These are phyloP conservation scores for Conringia planisiliqua DNA, from an alignment of 345 rosid genomes.

Conservation along the genomic window DNA sequence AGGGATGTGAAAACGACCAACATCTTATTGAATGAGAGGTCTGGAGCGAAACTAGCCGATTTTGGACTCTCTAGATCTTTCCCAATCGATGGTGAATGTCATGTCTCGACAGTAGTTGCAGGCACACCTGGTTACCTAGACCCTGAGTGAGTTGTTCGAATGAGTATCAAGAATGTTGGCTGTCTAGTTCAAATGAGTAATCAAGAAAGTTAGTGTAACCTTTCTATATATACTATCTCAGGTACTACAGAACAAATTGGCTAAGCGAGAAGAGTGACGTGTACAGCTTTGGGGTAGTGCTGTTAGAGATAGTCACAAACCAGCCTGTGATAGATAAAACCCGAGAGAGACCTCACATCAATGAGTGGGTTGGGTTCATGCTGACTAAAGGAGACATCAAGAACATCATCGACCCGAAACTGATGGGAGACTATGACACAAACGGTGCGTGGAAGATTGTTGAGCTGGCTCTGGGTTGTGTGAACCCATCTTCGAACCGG, in stretches of 20 bases:
- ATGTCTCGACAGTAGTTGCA: conserved; percentile 27
- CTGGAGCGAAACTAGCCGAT: conserved; percentile 53
- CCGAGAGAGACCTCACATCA: conserved; percentile 31
- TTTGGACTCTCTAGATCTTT: conserved; percentile 57
- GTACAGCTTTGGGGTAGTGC: conserved; percentile 52
- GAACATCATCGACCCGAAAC: conserved; percentile 44
- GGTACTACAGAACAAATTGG: conserved; percentile 34
- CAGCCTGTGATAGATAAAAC: conserved; percentile 33
- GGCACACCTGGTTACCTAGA: conserved; percentile 61
- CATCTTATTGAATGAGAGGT: conserved; percentile 45
- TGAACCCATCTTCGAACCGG: conserved; percentile 15
- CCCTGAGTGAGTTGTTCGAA: conserved; percentile 49
- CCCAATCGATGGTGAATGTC: conserved; percentile 32
- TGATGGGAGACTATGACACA: conserved; percentile 34
- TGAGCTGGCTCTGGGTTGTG: conserved; percentile 46
- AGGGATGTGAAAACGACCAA: conserved; percentile 56
- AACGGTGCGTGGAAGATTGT: conserved; percentile 46
- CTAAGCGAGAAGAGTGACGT: conserved; percentile 53
- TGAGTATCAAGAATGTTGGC: neutral
- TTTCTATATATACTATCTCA: neutral
- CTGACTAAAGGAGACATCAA: conserved; percentile 43
- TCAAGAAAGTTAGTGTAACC: neutral
- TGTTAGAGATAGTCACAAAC: conserved; percentile 52
- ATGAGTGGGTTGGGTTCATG: conserved; percentile 39
- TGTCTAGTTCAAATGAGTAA: neutral